Conservation (phyloP, 345 rosid genomes). For the Boechera stricta region DNA sequence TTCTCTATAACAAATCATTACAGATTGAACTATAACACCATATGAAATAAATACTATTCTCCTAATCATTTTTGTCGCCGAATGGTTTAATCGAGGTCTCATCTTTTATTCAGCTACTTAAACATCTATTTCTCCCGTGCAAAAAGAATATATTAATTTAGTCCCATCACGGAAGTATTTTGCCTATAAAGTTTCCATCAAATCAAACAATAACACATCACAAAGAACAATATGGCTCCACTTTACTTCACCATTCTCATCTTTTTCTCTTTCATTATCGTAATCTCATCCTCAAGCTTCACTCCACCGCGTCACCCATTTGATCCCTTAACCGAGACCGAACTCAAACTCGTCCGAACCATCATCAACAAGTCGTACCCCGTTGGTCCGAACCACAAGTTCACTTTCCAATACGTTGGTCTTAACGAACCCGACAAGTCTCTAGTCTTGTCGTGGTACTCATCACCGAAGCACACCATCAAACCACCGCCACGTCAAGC, state of each 20-base stretch:
- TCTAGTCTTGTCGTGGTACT: conserved; percentile 58
- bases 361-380: conserved; percentile 46
- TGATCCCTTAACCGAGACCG: conserved; percentile 65
- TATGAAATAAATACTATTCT: too few species aligned
- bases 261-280: conserved; percentile 1
- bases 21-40: too few species aligned
- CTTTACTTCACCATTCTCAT: conserved; percentile 32
- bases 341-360: conserved; percentile 55
- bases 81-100: too few species aligned
- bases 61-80: too few species aligned
- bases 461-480: conserved; percentile 29
- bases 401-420: conserved; percentile 67
- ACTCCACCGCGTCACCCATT: conserved; percentile 59
- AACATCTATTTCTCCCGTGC: too few species aligned
- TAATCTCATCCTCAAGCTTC: conserved; percentile 40
- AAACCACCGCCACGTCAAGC: conserved; percentile 58
- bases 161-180: too few species aligned
- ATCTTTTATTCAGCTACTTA: too few species aligned
- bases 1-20: too few species aligned
- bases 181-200: conserved; percentile 26
- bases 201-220: conserved; percentile 17
- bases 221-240: conserved; percentile 34
- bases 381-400: conserved; percentile 47
- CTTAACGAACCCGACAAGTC: conserved; percentile 73
- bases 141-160: too few species aligned